Evolutionary conservation across 1,284 basidiomycete species (phyloP).

Genomic region (Baeospora myosura): DNA sequence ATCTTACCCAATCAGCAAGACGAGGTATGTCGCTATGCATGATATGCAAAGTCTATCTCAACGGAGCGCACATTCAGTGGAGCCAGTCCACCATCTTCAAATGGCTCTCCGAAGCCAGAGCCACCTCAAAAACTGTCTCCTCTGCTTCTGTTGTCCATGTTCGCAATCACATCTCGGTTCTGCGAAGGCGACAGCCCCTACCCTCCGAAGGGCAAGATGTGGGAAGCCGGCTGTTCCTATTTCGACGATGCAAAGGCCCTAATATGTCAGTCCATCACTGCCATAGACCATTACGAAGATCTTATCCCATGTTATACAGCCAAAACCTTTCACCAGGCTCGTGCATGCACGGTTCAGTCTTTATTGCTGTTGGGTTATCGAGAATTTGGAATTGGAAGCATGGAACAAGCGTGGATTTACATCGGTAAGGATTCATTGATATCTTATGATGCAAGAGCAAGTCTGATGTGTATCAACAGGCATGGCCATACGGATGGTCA

Average conservation of each 20-base stretch:
- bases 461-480: conserved; percentile 32
- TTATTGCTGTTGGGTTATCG: conserved; percentile 74
- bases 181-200: conserved; percentile 40
- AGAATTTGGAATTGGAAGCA: conserved; percentile 74
- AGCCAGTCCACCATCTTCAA: conserved; percentile 6
- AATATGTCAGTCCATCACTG: conserved; percentile 40
- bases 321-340: conserved; percentile 57
- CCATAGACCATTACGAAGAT: not conserved
- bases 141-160: conserved; percentile 70
- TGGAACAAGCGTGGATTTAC: conserved; percentile 80
- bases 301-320: conserved; percentile 30
- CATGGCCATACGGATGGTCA: conserved; percentile 72
- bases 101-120: conserved; percentile 33
- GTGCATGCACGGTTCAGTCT: conserved; percentile 67
- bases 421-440: conserved; percentile 40
- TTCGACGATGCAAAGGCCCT: conserved; percentile 60
- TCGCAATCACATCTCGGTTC: conserved; percentile 71
- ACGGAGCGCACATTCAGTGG: not conserved
- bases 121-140: conserved; percentile 59
- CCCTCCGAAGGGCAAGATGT: conserved; percentile 50
- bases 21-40: not conserved
- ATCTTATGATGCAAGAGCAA: conserved; percentile 9
- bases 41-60: not conserved
- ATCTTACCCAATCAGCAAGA: not conserved
- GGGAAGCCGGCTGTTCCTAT: conserved; percentile 67